Conservation (phyloP, 1,139 yeast genomes). For the Saccharomyces hybrid region DNA sequence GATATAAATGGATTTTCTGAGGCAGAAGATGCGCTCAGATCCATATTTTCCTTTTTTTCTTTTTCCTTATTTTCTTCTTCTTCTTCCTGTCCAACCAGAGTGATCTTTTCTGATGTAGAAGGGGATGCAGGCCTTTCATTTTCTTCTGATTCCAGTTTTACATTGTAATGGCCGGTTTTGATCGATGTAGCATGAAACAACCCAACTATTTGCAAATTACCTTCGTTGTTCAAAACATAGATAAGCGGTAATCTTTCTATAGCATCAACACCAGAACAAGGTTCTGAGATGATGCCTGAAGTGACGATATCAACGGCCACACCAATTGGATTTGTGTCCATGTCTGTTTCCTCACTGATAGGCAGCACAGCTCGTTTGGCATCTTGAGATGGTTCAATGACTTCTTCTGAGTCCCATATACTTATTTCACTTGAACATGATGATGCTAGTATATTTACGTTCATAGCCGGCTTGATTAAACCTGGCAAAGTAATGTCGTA, state of each 20-base stretch:
- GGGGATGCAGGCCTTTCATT: background rate
- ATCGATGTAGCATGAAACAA: slow-evolving; percentile 47
- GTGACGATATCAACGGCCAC: slow-evolving; percentile 52
- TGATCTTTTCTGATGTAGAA: background rate
- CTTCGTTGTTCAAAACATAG: slow-evolving; percentile 56
- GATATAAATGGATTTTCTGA: background rate
- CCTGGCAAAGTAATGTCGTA: slow-evolving; percentile 39
- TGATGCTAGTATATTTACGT: slow-evolving; percentile 45
- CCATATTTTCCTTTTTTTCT: background rate
- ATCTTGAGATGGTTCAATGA: slow-evolving; percentile 51
- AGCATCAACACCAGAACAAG: slow-evolving; percentile 52
- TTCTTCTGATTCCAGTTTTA: slow-evolving; percentile 5
- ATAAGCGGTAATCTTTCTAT: slow-evolving; percentile 56
- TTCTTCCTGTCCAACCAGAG: background rate
- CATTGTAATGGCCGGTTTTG: slow-evolving; percentile 30
- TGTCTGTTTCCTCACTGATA: slow-evolving; percentile 52
- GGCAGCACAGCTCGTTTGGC: slow-evolving; percentile 67
- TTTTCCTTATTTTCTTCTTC: background rate
- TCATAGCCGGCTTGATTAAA: slow-evolving; percentile 38
- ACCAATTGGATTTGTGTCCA: slow-evolving; percentile 69
- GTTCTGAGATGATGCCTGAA: slow-evolving; percentile 40
- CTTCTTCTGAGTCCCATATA: slow-evolving; percentile 31
- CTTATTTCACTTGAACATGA: slow-evolving; percentile 59
- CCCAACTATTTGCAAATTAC: slow-evolving; percentile 58
- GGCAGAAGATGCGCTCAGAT: background rate